Evolutionary conservation across 108 stramenopile species (phyloP).

Genomic region (Mayamaea pseudoterrestris): DNA sequence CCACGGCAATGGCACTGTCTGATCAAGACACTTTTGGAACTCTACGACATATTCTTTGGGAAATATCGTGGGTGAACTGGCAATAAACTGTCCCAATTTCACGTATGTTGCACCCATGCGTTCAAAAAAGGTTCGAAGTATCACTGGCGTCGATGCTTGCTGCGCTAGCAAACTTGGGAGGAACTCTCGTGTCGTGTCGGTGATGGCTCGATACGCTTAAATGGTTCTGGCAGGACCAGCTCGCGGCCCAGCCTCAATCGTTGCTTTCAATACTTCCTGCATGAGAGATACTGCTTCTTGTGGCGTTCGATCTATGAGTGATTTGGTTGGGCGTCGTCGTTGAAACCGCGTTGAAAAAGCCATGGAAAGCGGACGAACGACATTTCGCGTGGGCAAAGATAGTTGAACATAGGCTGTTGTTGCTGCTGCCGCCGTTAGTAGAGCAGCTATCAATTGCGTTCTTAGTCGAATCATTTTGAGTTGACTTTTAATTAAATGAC

Average conservation of each 20-base stretch:
- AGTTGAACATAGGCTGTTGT: too few species aligned
- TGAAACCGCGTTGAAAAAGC: too few species aligned
- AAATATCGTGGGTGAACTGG: constrained; percentile 87
- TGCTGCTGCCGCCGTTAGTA: too few species aligned
- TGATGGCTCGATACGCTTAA: constrained; percentile 64
- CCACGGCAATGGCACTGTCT: constrained; percentile 78
- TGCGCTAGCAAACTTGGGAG: constrained; percentile 23
- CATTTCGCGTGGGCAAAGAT: too few species aligned
- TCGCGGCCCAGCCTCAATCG: constrained; percentile 61
- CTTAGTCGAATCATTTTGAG: too few species aligned
- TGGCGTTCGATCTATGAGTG: constrained; percentile 54
- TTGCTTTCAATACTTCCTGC: constrained; percentile 58
- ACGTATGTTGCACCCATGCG: constrained; percentile 91
- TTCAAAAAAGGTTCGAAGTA: constrained; percentile 78
- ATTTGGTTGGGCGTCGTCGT: constrained; percentile 35
- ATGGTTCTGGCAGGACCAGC: constrained; percentile 69
- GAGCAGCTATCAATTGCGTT: too few species aligned
- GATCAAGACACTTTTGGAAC: constrained; percentile 92
- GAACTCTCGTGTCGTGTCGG: constrained; percentile 63
- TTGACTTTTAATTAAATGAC: too few species aligned
- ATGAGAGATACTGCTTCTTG: constrained; percentile 54
- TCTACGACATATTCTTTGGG: constrained; percentile 89
- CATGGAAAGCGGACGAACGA: too few species aligned
- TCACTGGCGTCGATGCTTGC: constrained; percentile 45
- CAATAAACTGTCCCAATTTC: constrained; percentile 94